phyloP scores from a whole-genome alignment of 805 yeast species.

The Cyberlindnera misumaiensis region DNA sequence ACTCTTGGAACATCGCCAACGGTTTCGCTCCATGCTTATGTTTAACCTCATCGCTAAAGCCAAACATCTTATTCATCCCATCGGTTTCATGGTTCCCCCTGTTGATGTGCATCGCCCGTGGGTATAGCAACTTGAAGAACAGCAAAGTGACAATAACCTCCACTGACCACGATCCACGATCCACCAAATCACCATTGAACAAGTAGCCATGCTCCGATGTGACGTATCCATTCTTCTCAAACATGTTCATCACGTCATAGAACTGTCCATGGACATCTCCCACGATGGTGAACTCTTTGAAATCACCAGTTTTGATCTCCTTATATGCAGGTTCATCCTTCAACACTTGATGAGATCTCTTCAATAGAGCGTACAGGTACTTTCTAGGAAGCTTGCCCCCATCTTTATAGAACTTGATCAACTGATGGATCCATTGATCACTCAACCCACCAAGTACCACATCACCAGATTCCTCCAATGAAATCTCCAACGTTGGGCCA shows the following conservation, averaged over 20 bases:
- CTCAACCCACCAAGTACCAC: conserved; percentile 30
- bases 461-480: conserved; percentile 18
- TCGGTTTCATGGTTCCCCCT: conserved; percentile 97
- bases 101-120: conserved; percentile 64
- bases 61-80: conserved; percentile 94
- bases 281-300: conserved; percentile 60
- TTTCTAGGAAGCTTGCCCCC: conserved; percentile 75
- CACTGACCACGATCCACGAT: conserved; percentile 97
- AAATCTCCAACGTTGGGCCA: conserved; percentile 50
- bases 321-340: conserved; percentile 65
- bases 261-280: conserved; percentile 99
- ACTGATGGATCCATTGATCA: conserved; percentile 48
- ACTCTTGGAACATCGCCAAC: conserved; percentile 77
- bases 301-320: conserved; percentile 43
- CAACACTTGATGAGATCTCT: conserved; percentile 61
- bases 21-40: conserved; percentile 77
- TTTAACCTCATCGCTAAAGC: conserved; percentile 94
- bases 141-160: conserved; percentile 85
- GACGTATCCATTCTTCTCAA: conserved; percentile 68
- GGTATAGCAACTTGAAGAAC: conserved; percentile 69
- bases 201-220: conserved; percentile 59
- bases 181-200: conserved; percentile 97
- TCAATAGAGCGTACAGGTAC: conserved; percentile 76
- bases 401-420: conserved; percentile 64
- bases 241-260: conserved; percentile 79